Conservation (phyloP, 331 rosid species). For the Quercus lobata region DNA sequence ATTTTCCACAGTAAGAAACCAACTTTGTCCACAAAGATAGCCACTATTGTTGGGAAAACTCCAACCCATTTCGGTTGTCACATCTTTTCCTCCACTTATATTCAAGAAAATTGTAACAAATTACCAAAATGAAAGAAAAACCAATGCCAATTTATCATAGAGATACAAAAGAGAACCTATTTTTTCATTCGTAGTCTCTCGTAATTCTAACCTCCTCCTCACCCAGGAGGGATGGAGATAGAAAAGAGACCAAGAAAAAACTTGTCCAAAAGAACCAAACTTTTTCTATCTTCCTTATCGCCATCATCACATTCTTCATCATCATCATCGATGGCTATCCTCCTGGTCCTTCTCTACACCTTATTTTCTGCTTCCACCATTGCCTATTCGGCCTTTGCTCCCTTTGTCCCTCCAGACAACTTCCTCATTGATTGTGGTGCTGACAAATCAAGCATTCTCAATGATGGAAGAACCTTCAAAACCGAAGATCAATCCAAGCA, state of each 20-base stretch:
- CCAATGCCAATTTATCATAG: conserved; percentile 13
- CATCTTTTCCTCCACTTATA: conserved; percentile 6
- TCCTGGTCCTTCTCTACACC: conserved; percentile 38
- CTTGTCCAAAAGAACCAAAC: background rate
- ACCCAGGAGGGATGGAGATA: conserved; percentile 65
- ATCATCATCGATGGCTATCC: conserved; percentile 45
- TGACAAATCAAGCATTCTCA: conserved; percentile 15
- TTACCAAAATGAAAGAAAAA: background rate
- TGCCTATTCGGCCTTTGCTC: background rate
- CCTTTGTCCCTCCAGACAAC: conserved; percentile 40
- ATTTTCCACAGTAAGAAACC: background rate
- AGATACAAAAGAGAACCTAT: conserved; percentile 7
- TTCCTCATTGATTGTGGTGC: conserved; percentile 64
- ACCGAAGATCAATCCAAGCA: conserved; percentile 46
- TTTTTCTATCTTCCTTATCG: conserved; percentile 31
- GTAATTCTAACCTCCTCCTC: conserved; percentile 9
- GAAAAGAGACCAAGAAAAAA: conserved; percentile 14
- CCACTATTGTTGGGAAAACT: conserved; percentile 25
- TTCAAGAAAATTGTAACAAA: background rate
- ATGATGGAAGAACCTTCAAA: conserved; percentile 61
- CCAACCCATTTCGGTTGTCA: background rate
- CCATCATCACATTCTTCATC: conserved; percentile 27
- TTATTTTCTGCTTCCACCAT: conserved; percentile 1
- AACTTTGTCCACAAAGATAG: conserved; percentile 14
- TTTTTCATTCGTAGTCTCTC: conserved; percentile 19